Evolutionary conservation across 2,329 filamentous ascomycete species (phyloP), one percentile per base, ranked within the genome.

Genomic region (Gnomoniopsis smithogilvyi): DNA sequence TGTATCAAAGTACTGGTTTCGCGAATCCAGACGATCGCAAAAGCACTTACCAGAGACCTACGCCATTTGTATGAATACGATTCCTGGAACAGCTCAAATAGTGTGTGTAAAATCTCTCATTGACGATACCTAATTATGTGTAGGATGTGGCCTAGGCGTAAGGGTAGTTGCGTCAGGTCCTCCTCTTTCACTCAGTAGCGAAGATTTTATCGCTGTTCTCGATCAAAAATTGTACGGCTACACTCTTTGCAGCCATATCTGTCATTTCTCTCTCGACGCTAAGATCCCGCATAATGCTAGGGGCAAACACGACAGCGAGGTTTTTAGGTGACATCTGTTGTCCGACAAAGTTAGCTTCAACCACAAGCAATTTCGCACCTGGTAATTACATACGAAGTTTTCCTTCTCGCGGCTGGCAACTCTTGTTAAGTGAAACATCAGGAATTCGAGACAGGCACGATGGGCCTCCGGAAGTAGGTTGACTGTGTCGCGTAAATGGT

Each of bases 191-290:
- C 19, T 59, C 68, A 59, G 84, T 82, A 59, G 78, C 77, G 71
- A 97, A 98, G 62, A 97, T 90, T 66, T 82, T 84, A 68, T 91
- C 84, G 71, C 90, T 92, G 73, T 96, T 90, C 72, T 98, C 94
- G 64, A 98, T 89, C 69, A 99, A 81, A 68, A 95, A 96, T 76
- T 96, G 93, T 65, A 98, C 88, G 6, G 92, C 92, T 64, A 89
- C 82, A 67, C 96, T 96, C 82, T 98, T 97, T 66, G 88, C 84
- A 71, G 95, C 90, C 81, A 96, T 96, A 71, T 99, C 95, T 33
- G 88, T 94, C 87, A 99, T 96, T 73, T 99, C 95, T 62, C 92
- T 87, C 72, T 96, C 92, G 62, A 98, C 84, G 68, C 89, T 94
- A 70, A 87, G 82, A 58, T 96, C 92, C 66, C 94, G 86, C 91